phyloP scores from a whole-genome alignment of 2,329 filamentous ascomycete genomes.

The Scopulariopsis brevicaulis region DNA sequence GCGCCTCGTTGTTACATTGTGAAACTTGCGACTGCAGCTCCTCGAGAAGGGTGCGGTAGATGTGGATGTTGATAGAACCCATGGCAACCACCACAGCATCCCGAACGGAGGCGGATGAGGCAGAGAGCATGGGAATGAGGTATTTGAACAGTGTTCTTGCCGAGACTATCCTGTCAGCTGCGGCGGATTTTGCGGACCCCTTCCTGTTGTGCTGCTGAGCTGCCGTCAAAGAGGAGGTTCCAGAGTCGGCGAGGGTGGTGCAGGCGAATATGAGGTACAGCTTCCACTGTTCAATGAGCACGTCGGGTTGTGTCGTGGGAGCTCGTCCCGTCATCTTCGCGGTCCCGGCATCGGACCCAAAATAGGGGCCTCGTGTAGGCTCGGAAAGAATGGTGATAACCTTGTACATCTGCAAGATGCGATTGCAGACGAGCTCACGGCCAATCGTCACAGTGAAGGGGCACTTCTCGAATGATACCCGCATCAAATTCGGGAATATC shows the following conservation, averaged over 20 bases:
- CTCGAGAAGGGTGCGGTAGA: conserved; percentile 84
- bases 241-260: conserved; percentile 81
- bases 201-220: conserved; percentile 66
- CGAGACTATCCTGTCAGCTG: conserved; percentile 70
- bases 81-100: conserved; percentile 86
- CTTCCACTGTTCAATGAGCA: conserved; percentile 96
- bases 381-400: conserved; percentile 72
- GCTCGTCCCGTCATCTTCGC: conserved; percentile 38
- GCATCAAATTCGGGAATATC: conserved; percentile 89
- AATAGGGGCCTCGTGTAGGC: conserved; percentile 50
- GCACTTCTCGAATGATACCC: conserved; percentile 82
- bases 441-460: conserved; percentile 85
- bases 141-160: conserved; percentile 84
- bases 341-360: conserved; percentile 48
- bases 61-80: conserved; percentile 88
- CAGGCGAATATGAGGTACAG: conserved; percentile 95
- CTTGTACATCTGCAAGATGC: conserved; percentile 87
- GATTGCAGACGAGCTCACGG: conserved; percentile 83
- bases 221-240: conserved; percentile 39
- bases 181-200: conserved; percentile 58
- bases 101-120: conserved; percentile 67
- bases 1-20: conserved; percentile 80
- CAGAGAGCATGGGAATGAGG: conserved; percentile 77
- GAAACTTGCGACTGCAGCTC: conserved; percentile 79
- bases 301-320: conserved; percentile 66